Percentiles rank a stretch among this genome's conserved stretches.
Evolutionary conservation across 352 stramenopile genomes (phyloP).

Genomic region (Globisporangium cylindrosporum): DNA sequence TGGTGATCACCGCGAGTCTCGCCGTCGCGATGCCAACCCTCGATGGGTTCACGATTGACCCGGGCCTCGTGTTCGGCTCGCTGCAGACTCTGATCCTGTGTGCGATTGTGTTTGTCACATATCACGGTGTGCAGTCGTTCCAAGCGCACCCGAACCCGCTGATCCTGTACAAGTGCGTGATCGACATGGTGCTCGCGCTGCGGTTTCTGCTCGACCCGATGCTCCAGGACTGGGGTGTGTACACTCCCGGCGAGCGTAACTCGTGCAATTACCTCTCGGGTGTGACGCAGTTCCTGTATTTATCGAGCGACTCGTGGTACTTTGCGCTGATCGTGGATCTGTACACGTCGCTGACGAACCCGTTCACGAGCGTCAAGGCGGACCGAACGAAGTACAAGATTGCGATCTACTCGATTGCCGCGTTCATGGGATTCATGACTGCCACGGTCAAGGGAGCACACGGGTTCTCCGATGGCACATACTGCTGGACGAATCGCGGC

Average conservation of each 20-base stretch:
- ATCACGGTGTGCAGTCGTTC: slow-evolving; percentile 72
- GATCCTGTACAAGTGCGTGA: slow-evolving; percentile 82
- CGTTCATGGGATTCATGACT: slow-evolving; percentile 39
- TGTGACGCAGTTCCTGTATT: slow-evolving; percentile 74
- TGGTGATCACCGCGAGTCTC: slow-evolving; percentile 39
- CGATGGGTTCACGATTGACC: slow-evolving; percentile 88
- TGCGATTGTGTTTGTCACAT: slow-evolving; percentile 73
- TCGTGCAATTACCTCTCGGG: slow-evolving; percentile 65
- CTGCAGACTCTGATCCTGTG: slow-evolving; percentile 71
- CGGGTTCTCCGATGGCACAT: slow-evolving; percentile 68
- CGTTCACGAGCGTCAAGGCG: slow-evolving; percentile 77
- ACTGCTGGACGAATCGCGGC: slow-evolving; percentile 78
- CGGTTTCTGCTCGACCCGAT: slow-evolving; percentile 73
- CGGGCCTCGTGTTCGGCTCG: slow-evolving; percentile 71
- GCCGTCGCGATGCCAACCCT: slow-evolving; percentile 34
- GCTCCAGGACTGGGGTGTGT: slow-evolving; percentile 49
- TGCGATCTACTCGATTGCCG: slow-evolving; percentile 43
- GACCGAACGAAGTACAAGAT: slow-evolving; percentile 65
- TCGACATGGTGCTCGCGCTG: slow-evolving; percentile 67
- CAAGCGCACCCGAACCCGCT: slow-evolving; percentile 78
- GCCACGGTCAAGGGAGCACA: slow-evolving; percentile 34
- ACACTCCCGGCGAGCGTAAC: slow-evolving; percentile 21
- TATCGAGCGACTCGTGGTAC: slow-evolving; percentile 81
- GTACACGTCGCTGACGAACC: slow-evolving; percentile 77
- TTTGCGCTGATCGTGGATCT: slow-evolving; percentile 77